Base-by-base conservation (phyloP, 768 basidiomycete species). In the Tulasnella sp. region DNA sequence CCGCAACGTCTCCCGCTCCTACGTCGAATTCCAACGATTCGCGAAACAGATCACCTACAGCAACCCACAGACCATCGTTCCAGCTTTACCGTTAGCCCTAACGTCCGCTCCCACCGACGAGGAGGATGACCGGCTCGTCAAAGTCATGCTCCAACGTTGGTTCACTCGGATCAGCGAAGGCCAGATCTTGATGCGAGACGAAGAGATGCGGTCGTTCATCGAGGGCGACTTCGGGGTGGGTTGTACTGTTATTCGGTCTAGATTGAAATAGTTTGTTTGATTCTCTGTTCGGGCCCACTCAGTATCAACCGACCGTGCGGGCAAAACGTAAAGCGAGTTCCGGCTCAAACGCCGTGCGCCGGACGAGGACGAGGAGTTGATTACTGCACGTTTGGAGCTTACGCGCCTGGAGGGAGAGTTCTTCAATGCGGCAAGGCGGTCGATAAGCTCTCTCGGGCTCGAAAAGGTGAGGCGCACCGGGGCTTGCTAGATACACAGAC, bases 31-130 rank as follows among this genome's bases (percentile, higher is more conserved):
- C 85, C 93, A 95, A 84, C 91, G 94, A 81, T 95, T 99, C 85
- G 95, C 96, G 82, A 95, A 98, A 73, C 90, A 96, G 73, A 89
- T 97, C 82, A 90, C 96, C 40, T 90, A 92, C 83, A 95, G 90
- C 85, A 97, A 95, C 84, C 98, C 98, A 0, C 98, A 99, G 83
- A 97, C 97, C 39, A 98, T 99, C 82, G 89, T 98, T 21, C 95
- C 98, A 10, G 98, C 98, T 5, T 89, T 99, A 18, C 98, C 98
- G 1, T 89, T 99, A n/a, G 91, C 97, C 0, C 95, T 97, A 82
- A 98, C 97, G 0, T 98, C 97, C 18, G 98, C 98, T 2, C 93
- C 95, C 36, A 96, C 95, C 18, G 97, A 99, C 83, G 98, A 99
- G 86, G 98, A 99, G 86, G 87, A 99, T 85, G 98, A 99, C 85